Conservation (phyloP, 495 filamentous ascomycete species). For the Aspergillus coremiiformis region DNA sequence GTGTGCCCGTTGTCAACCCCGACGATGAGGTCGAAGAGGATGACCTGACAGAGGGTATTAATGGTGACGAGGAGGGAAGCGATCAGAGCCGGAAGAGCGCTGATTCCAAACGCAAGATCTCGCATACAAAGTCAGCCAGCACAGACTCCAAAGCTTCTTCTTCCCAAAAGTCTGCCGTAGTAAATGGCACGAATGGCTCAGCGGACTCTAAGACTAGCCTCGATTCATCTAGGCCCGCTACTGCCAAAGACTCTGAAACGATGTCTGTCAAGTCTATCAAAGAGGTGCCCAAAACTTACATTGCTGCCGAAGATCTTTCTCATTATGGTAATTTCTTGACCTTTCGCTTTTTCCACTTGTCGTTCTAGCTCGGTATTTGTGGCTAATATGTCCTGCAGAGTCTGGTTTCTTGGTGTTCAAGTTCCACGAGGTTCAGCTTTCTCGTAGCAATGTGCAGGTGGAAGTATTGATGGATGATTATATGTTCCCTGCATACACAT, state of each 20-base stretch:
- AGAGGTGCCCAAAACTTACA: constrained; percentile 64
- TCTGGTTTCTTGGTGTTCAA: constrained; percentile 93
- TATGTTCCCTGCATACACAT: constrained; percentile 82
- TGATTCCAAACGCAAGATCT: constrained; percentile 23
- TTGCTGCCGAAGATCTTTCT: constrained; percentile 69
- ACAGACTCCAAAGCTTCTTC: constrained; percentile 26
- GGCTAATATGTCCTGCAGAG: constrained; percentile 43
- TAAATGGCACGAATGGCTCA: constrained; percentile 16
- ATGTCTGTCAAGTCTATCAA: constrained; percentile 36
- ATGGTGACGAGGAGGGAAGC: constrained; percentile 24
- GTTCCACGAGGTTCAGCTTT: constrained; percentile 77
- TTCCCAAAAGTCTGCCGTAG: constrained; percentile 16
- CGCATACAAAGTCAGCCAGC: constrained; percentile 27
- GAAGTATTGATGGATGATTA: constrained; percentile 94
- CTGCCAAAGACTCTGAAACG: constrained; percentile 31
- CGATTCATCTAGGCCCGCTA: constrained; percentile 28
- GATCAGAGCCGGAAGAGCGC: constrained; percentile 30
- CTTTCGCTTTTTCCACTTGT: not conserved
- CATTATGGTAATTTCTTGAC: constrained; percentile 54
- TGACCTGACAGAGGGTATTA: constrained; percentile 37
- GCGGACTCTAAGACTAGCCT: constrained; percentile 26
- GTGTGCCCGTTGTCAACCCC: constrained; percentile 78
- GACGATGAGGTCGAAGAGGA: constrained; percentile 76
- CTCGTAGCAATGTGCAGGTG: constrained; percentile 66
- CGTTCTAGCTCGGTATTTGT: not conserved